Conservation (phyloP, 176 grass and related monocot genomes). For the Avena insularis region DNA sequence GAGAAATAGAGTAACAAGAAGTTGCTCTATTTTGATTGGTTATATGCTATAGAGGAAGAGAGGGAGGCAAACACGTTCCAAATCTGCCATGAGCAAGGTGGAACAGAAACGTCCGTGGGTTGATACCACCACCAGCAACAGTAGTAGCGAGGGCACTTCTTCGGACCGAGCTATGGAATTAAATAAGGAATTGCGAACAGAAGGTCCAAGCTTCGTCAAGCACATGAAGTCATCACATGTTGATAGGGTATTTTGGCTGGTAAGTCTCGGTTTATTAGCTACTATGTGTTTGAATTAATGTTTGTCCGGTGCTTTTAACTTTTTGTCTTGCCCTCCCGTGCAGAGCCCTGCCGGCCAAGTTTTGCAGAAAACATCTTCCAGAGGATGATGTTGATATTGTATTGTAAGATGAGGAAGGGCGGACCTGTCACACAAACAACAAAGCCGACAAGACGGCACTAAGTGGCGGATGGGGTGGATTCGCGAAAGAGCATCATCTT, state of each 20-base stretch:
- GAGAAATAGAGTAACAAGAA: background rate
- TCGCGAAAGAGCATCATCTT: slow-evolving; percentile 28
- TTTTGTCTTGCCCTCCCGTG: background rate
- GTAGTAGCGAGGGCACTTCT: background rate
- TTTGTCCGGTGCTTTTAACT: background rate
- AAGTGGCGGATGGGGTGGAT: slow-evolving; percentile 45
- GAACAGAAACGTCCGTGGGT: too few species aligned
- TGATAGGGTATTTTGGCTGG: slow-evolving; percentile 45
- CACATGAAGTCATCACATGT: slow-evolving; percentile 48
- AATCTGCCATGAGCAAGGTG: too few species aligned
- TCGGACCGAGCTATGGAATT: slow-evolving; percentile 39
- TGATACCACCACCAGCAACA: background rate
- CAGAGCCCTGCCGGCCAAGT: slow-evolving; percentile 19
- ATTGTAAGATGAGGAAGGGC: slow-evolving; percentile 48
- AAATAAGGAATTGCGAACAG: slow-evolving; percentile 24
- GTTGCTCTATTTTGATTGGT: background rate
- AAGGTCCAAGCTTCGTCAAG: slow-evolving; percentile 45
- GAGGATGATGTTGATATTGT: background rate
- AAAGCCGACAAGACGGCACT: slow-evolving; percentile 40
- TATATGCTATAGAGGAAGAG: background rate
- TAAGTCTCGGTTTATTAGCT: background rate
- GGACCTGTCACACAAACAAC: background rate
- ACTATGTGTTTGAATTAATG: background rate
- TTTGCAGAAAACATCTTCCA: slow-evolving; percentile 53
- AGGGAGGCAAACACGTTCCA: background rate